phyloP scores from a whole-genome alignment of 306 rosid genomes.

The Cucurbita ficifolia region DNA sequence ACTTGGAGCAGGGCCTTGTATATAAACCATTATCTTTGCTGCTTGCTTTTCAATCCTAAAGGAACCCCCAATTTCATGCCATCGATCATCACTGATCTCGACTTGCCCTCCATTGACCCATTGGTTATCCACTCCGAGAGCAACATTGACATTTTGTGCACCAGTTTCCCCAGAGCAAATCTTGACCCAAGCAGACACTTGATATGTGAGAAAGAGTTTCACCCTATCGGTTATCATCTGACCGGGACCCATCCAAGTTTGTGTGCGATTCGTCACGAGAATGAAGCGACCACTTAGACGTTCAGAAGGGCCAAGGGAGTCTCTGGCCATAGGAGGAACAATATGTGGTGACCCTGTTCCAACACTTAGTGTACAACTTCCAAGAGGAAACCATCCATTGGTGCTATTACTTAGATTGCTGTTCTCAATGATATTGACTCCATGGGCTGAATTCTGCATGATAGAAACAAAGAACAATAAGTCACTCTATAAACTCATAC shows the following conservation, averaged over 20 bases:
- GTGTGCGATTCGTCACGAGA: slow-evolving; percentile 67
- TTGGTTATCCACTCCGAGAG: slow-evolving; percentile 63
- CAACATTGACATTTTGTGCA: slow-evolving; percentile 59
- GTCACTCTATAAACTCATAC: neutral
- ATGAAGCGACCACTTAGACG: slow-evolving; percentile 57
- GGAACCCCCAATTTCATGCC: slow-evolving; percentile 94
- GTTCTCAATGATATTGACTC: slow-evolving; percentile 67
- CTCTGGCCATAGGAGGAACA: slow-evolving; percentile 94
- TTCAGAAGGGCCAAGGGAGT: slow-evolving; percentile 65
- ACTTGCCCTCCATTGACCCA: slow-evolving; percentile 92
- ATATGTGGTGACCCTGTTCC: slow-evolving; percentile 69
- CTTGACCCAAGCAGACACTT: slow-evolving; percentile 88
- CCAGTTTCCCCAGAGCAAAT: slow-evolving; percentile 49
- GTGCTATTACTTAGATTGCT: slow-evolving; percentile 53
- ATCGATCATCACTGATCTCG: slow-evolving; percentile 36
- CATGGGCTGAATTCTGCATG: slow-evolving; percentile 52
- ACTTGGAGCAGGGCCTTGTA: slow-evolving; percentile 82
- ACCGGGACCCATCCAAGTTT: slow-evolving; percentile 97
- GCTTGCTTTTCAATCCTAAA: slow-evolving; percentile 88
- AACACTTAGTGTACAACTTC: slow-evolving; percentile 60
- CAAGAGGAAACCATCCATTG: slow-evolving; percentile 78
- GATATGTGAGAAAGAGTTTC: slow-evolving; percentile 67
- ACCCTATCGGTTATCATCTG: slow-evolving; percentile 71
- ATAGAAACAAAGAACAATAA: neutral
- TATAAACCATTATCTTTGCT: slow-evolving; percentile 61